A percentile compares a stretch with the other conserved stretches of the same genome.
These are phyloP conservation scores for Candida tropicalis DNA, from an alignment of 1,139 yeast genomes.

Conservation along the genomic window DNA sequence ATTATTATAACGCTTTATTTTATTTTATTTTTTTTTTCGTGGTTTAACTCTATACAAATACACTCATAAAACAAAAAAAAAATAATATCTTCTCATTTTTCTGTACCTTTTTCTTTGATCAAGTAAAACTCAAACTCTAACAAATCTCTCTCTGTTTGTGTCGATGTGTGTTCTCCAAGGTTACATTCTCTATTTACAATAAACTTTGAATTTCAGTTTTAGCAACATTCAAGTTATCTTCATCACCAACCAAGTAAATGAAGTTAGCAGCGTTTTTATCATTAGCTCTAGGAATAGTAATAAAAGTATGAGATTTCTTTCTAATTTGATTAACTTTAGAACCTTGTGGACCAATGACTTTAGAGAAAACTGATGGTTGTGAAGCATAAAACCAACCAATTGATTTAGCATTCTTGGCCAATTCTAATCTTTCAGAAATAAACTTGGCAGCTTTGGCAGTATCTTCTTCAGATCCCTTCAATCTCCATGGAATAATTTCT, in stretches of 20 bases:
- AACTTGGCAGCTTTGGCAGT: slow-evolving; percentile 42
- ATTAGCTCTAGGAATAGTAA: slow-evolving; percentile 63
- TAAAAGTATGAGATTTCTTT: slow-evolving; percentile 56
- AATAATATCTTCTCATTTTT: too few species aligned
- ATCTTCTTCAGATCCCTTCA: slow-evolving; percentile 50
- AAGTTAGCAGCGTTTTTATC: slow-evolving; percentile 37
- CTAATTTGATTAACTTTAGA: slow-evolving; percentile 66
- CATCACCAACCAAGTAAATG: slow-evolving; percentile 37
- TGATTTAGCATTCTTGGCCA: slow-evolving; percentile 34
- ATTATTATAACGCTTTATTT: too few species aligned
- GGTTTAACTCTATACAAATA: too few species aligned
- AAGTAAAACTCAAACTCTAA: not conserved
- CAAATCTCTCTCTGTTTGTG: not conserved
- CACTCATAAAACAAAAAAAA: too few species aligned
- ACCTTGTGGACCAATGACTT: slow-evolving; percentile 80
- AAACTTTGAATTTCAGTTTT: slow-evolving; percentile 27
- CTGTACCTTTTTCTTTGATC: too few species aligned
- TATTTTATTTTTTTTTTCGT: not conserved
- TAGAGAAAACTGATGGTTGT: slow-evolving; percentile 46
- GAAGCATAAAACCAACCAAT: slow-evolving; percentile 43
- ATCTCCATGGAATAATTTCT: slow-evolving; percentile 63
- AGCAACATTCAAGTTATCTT: slow-evolving; percentile 32
- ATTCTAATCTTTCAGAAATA: slow-evolving; percentile 34
- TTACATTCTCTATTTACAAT: slow-evolving; percentile 13
- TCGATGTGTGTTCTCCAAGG: too few species aligned